Base-by-base conservation (phyloP, 169 alveolate genomes). In the Plasmodium vinckei region DNA sequence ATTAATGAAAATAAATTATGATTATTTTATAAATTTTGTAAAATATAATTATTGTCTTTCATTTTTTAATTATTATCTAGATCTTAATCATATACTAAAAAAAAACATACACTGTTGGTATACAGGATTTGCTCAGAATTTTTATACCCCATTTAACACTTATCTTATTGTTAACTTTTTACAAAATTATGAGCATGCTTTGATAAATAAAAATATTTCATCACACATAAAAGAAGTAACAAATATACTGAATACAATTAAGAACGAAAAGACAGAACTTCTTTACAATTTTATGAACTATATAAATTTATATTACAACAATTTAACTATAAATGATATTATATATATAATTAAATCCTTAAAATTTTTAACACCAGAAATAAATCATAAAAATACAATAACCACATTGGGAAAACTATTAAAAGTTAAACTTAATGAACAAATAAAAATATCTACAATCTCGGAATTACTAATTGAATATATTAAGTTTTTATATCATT, bases 131-230 rank as follows among this genome's bases (percentile, higher is more conserved):
- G 47, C 60, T 6, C 65, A 13, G 6, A 17, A 9, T 23, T 57
- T 77, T 77, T 77, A 77, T 54, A 77, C 88, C 19, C 88, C 88
- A 9, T 77, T 77, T 77, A 77, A 77, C 25, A 49, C 88, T 9
- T 77, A 77, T 54, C 65, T 77, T 19, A 25, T 54, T 1, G 23
- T 23, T 33, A 51, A 63, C 9, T 77, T 77, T 77, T 63, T 77
- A 25, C 7, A n/a, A 39, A 49, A 64, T 56, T 64, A 77, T 44
- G 77, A 77, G 12, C 84, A 59, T 6, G 0, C 7, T 23, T 1
- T 73, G 0, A 19, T 10, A 49, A 64, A 56, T n/a, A 25, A 54
- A 17, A 5, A 5, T 19, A 9, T 33, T 21, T 23, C 7, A 3
- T 42, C 19, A 17, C 19, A 15, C 9, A 10, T 21, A 15, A 23